Evolutionary conservation across 1,139 yeast species (phyloP).

Genomic region (Suhomyces choctaworum): DNA sequence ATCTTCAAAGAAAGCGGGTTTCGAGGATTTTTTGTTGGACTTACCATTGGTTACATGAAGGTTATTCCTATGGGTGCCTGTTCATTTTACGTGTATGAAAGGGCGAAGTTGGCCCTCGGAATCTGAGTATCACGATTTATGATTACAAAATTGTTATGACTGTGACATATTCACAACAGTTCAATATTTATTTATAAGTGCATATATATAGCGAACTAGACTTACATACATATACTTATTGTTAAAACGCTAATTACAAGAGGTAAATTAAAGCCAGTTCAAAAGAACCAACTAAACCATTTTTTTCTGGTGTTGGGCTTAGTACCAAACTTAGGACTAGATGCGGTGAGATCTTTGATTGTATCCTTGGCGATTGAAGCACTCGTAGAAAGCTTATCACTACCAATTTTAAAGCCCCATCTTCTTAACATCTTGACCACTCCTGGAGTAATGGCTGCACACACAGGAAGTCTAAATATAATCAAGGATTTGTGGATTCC

Average conservation of each 20-base stretch:
- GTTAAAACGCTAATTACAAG: conserved; percentile 8
- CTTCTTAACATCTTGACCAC: conserved; percentile 63
- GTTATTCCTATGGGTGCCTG: conserved; percentile 98
- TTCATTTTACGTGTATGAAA: conserved; percentile 90
- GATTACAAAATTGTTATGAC: conserved; percentile 5
- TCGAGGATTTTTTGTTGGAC: conserved; percentile 87
- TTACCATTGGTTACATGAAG: conserved; percentile 91
- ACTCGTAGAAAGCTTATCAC: conserved; percentile 39
- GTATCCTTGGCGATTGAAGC: conserved; percentile 40
- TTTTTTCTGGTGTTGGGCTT: conserved; percentile 51
- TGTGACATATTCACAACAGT: conserved; percentile 2
- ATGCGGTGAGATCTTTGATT: conserved; percentile 40
- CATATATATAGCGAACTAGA: conserved; percentile 7
- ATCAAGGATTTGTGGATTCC: conserved; percentile 87
- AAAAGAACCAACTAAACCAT: conserved; percentile 62
- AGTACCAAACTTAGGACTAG: conserved; percentile 52
- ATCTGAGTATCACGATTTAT: conserved; percentile 28
- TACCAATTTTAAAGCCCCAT: conserved; percentile 83
- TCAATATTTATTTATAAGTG: conserved; percentile 4
- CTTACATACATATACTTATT: background rate
- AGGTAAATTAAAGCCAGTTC: background rate
- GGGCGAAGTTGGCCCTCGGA: conserved; percentile 69
- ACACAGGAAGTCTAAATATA: conserved; percentile 79
- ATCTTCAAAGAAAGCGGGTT: conserved; percentile 74
- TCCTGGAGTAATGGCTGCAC: conserved; percentile 90